Base-by-base conservation (phyloP, 768 basidiomycete species). In the Ramaria rubella region DNA sequence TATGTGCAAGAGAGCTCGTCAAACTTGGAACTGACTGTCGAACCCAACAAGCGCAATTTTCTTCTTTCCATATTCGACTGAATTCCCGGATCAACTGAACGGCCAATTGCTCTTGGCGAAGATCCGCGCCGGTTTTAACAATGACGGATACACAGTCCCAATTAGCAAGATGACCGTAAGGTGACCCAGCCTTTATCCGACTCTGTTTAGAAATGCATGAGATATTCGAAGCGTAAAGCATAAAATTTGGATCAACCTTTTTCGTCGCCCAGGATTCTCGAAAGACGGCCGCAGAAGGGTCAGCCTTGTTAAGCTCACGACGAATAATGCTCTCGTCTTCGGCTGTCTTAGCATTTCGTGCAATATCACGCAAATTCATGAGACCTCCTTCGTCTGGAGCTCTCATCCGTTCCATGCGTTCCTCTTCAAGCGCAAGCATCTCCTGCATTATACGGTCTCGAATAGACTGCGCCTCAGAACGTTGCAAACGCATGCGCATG, bases 361-460 rank as follows among this genome's bases (percentile, higher is more conserved):
- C 78, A 26, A 76, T 66, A 46, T 77, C 55, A 21, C 44, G 44
- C 21, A 56, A 27, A 48, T 56, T 34, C 31, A 46, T 48, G 29
- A 56, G 11, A 17, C 55, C 29, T 33, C 33, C 29, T 26, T 48
- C 43, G 49, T 53, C 36, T 34, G 56, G 45, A 31, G 33, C 48
- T 27, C 44, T 33, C 94, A 95, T 97, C 19, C 94, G 81, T 58
- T 88, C 83, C 85, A 99, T 94, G 24, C 96, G 81, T 68, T 98
- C 93, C 67, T 98, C 94, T 70, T 99, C 96, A 26, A 99, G 74
- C 23, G 92, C 78, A 60, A 97, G 76, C 96, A 99, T 99, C 76
- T 99, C 96, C 63, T 88, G 83, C 96, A 99, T 99, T 59, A 99
- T 99, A 21, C 94, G 80, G 62, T 93, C 88, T 15, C 92, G 81